Evolutionary conservation across 257 asterid species (phyloP).

Genomic region (Anisodus acutangulus): DNA sequence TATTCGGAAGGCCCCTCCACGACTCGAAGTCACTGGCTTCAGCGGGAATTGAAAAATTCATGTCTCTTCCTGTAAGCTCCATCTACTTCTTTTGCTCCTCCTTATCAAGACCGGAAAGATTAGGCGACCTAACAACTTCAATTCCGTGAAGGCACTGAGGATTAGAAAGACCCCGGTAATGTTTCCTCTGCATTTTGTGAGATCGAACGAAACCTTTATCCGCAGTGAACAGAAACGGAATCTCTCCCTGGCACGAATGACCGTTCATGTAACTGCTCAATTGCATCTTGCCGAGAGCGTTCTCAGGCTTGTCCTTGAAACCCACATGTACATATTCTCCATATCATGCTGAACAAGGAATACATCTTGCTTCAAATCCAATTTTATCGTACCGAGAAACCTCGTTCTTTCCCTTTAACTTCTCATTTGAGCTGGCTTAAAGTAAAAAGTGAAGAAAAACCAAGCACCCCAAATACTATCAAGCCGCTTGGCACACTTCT

Average conservation of each 20-base stretch:
- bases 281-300: slow-evolving; percentile 61
- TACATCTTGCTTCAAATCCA: slow-evolving; percentile 52
- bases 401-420: slow-evolving; percentile 44
- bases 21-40: slow-evolving; percentile 57
- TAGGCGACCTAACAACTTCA: slow-evolving; percentile 54
- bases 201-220: slow-evolving; percentile 55
- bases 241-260: slow-evolving; percentile 57
- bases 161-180: slow-evolving; percentile 54
- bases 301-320: slow-evolving; percentile 58
- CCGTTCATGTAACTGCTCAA: slow-evolving; percentile 60
- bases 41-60: slow-evolving; percentile 48
- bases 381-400: slow-evolving; percentile 45
- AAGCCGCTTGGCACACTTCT: slow-evolving; percentile 53
- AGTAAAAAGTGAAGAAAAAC: slow-evolving; percentile 57
- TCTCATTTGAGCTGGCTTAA: slow-evolving; percentile 52
- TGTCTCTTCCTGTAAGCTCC: slow-evolving; percentile 54
- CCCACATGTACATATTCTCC: slow-evolving; percentile 66
- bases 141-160: slow-evolving; percentile 61
- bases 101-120: slow-evolving; percentile 45
- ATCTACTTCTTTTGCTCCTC: slow-evolving; percentile 58
- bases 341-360: slow-evolving; percentile 59
- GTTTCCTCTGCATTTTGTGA: slow-evolving; percentile 57
- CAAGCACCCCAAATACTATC: slow-evolving; percentile 63
- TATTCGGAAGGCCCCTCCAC: slow-evolving; percentile 49
- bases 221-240: slow-evolving; percentile 51